Percentiles rank a stretch among this genome's conserved stretches.
phyloP scores from a whole-genome alignment of 1,284 basidiomycete species.

The Austroboletus niveus region DNA sequence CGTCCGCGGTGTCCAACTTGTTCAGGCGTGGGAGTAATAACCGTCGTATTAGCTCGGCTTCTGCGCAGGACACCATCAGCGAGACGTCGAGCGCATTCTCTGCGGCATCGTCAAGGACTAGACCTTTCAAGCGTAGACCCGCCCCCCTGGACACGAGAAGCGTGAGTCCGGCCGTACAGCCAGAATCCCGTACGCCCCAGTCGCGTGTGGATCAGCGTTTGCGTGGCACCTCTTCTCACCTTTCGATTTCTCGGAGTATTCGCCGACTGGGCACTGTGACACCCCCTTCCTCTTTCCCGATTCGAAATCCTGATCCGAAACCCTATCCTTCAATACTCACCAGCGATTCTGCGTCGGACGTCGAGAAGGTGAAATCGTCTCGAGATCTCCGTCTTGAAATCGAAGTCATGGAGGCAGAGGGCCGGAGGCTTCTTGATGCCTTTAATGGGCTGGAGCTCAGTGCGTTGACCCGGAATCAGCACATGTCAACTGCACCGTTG shows the following conservation, averaged over 20 bases:
- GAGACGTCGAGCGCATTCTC: constrained; percentile 53
- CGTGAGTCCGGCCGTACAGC: constrained; percentile 7
- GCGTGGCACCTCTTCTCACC: constrained; percentile 23
- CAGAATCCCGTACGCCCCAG: constrained; percentile 16
- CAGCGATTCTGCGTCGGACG: constrained; percentile 40
- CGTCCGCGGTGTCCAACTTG: constrained; percentile 58
- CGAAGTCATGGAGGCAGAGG: constrained; percentile 63
- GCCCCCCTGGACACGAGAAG: constrained; percentile 21
- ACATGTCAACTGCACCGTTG: constrained; percentile 31
- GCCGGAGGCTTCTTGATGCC: constrained; percentile 64
- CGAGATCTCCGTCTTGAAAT: constrained; percentile 66
- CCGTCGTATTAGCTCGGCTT: constrained; percentile 43
- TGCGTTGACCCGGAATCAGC: constrained; percentile 53
- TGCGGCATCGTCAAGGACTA: constrained; percentile 43
- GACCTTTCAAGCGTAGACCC: constrained; percentile 38
- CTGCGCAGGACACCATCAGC: constrained; percentile 30
- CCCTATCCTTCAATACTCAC: constrained; percentile 35
- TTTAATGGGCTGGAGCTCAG: constrained; percentile 74
- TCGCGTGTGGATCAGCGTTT: constrained; percentile 16
- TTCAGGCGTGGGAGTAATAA: constrained; percentile 51
- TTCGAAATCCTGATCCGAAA: constrained; percentile 24
- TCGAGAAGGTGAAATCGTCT: constrained; percentile 54
- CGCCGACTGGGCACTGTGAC: constrained; percentile 25
- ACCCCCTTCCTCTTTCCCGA: constrained; percentile 32
- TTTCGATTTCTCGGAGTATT: constrained; percentile 21